Conservation (phyloP, 202 grass and related monocot genomes). For the Setaria italica region DNA sequence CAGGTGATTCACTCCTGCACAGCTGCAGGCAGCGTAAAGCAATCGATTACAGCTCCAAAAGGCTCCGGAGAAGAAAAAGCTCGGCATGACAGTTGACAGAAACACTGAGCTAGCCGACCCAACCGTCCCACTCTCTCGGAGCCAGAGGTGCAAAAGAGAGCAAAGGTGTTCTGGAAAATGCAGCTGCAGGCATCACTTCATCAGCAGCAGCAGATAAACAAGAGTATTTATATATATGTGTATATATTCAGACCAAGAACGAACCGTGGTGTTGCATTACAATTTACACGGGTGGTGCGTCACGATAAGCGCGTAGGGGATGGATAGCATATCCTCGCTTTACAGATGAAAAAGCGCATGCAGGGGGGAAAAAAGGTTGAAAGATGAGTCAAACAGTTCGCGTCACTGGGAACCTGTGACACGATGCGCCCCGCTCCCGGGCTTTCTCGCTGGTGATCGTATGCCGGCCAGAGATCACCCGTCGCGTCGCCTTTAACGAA, state of each 20-base stretch:
- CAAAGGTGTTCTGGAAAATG: constrained; percentile 5
- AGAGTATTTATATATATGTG: neutral
- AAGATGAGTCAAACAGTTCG: constrained; percentile 41
- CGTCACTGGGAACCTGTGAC: constrained; percentile 61
- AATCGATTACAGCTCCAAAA: neutral
- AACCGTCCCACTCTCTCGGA: constrained; percentile 31
- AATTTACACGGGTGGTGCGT: neutral
- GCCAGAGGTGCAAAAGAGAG: neutral
- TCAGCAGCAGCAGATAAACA: neutral
- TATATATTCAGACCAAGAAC: neutral
- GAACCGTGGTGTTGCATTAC: neutral
- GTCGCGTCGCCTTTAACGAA: neutral
- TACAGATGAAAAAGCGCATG: constrained; percentile 48
- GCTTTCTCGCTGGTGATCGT: neutral
- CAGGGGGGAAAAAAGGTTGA: neutral
- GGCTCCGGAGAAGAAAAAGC: neutral
- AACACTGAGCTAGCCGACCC: constrained; percentile 36
- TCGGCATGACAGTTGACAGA: constrained; percentile 19
- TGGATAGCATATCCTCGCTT: constrained; percentile 35
- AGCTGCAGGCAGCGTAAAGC: constrained; percentile 38
- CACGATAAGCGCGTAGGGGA: constrained; percentile 48
- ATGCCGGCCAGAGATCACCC: constrained; percentile 24
- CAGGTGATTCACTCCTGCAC: constrained; percentile 42
- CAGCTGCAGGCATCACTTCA: neutral
- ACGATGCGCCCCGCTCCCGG: constrained; percentile 24